Evolutionary conservation across 768 basidiomycete genomes (phyloP), one percentile per base, ranked within the genome.

Genomic region (Asterophora parasitica): DNA sequence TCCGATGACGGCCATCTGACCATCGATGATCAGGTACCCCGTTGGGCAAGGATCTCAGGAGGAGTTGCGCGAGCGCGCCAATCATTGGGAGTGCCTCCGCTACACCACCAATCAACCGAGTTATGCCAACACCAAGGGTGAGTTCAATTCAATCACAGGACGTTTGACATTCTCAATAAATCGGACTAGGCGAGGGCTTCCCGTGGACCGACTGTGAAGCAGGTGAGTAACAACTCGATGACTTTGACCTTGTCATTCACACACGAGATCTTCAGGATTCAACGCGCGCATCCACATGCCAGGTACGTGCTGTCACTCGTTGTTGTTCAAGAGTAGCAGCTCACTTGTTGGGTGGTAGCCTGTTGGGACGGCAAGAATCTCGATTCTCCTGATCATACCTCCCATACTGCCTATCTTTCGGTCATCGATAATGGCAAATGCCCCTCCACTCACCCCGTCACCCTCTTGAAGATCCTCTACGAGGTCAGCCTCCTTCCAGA

Each of bases 361-460:
- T 71, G 69, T 56, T 71, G 71, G 69, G 68, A 71, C 49, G 70
- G 71, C 13, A 55, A 61, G 23, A 72, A 73, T 46, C 49, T 73
- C 38, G 71, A 72, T 55, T 67, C 65, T 7, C 19, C 65, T 13
- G 67, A 72, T 49, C 72, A 73, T 42, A 55, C 54, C 15, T 65
- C 66, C 12, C 71, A 72, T 52, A 62, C 6, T 23, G 23, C 23
- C 23, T 23, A 23, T 23, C 23, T 23, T 6, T 23, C 23, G 23
- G 6, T 23, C 3, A 23, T 23, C 23, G 23, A 23, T 23, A 23
- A 23, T 23, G 23, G 23, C 23, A 23, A 23, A 23, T 23, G 23
- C 23, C 23, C 23, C 23, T 6, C 23, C 23, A 23, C 23, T 6
- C 23, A 23, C 23, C 23, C 23, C 23, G 23, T 23, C 23, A 23